phyloP scores from a whole-genome alignment of 208 protist species.

The Acanthamoeba divionensis region DNA sequence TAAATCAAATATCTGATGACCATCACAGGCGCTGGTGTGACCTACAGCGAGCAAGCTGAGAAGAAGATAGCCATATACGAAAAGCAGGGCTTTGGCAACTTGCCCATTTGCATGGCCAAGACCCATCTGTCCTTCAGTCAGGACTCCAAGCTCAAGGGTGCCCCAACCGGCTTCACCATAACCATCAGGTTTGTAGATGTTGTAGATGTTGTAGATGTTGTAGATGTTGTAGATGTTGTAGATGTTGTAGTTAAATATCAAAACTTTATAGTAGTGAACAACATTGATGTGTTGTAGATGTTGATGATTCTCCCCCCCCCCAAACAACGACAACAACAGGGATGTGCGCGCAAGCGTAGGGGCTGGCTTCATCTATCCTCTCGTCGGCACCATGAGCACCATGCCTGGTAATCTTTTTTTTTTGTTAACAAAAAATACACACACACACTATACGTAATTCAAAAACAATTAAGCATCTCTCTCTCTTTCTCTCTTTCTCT shows the following conservation, averaged over 20 bases:
- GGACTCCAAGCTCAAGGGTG: conserved; percentile 84
- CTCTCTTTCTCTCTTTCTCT: neutral
- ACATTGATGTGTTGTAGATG: no score
- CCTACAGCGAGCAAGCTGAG: conserved; percentile 85
- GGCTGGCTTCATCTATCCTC: conserved; percentile 93
- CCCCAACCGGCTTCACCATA: conserved; percentile 84
- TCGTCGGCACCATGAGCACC: conserved; percentile 82
- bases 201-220: no score
- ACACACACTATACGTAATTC: neutral
- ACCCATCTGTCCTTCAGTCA: conserved; percentile 92
- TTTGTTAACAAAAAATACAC: no score
- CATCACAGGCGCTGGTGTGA: conserved; percentile 73
- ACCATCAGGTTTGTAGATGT: conserved; percentile 76
- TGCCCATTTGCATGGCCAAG: conserved; percentile 96
- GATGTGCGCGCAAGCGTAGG: conserved; percentile 91
- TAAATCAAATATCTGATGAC: no score
- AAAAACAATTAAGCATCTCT: neutral
- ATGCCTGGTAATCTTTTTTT: conserved; percentile 52
- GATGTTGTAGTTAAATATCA: no score
- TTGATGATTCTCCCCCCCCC: no score
- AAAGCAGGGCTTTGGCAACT: conserved; percentile 74
- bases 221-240: no score
- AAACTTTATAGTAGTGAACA: no score
- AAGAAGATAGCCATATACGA: conserved; percentile 88
- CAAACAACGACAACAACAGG: conserved; percentile 84